Base-by-base conservation (phyloP, 148 eudicot genomes). In the Rheum nobile region DNA sequence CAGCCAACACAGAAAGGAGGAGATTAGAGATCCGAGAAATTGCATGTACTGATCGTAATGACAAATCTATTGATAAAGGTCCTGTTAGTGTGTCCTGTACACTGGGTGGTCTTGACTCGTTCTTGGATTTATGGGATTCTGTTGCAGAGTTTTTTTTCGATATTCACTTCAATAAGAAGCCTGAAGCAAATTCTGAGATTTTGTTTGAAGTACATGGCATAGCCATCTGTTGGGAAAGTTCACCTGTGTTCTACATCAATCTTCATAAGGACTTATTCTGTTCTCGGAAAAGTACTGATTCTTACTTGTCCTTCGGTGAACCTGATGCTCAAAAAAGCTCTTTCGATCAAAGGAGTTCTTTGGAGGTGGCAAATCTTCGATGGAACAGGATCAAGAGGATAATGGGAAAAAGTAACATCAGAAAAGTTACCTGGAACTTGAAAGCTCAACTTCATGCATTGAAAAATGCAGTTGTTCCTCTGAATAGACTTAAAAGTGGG, bases 211-310 rank as follows among this genome's bases (percentile, higher is more conserved):
- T 95, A 74, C 91, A 86, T 46, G 98, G 98, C 63, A 77, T 95
- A 44, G 96, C 98, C 74, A 79, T 95, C 67, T 91, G 97, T 79
- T 95, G 98, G 98, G 90, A 84, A 54, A 78, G 79, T 78, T 95
- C 97, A 77, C 91, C 96, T 6, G 96, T 91, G 28, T 91, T 90
- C 81, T 91, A 90, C 84, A 71, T 95, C 14, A 90, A 84, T 84
- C 82, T 95, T 85, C 86, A 89, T 4, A 95, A 87, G 87, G 92
- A 87, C 80, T 83, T 95, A 31, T 77, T 87, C 63, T 83, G 80
- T 65, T 78, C 79, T 75, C 83, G 74, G 74, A 76, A 75, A 52
- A 82, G 68, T 75, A 74, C 50, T 38, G 77, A 37, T 67, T 54
- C 52, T 74, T 22, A 34, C 48, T 52, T 52, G 42, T 55, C 80